Percentiles rank a stretch among this genome's conserved stretches.
phyloP scores from a whole-genome alignment of 352 stramenopile genomes.

The Pythium sp. region DNA sequence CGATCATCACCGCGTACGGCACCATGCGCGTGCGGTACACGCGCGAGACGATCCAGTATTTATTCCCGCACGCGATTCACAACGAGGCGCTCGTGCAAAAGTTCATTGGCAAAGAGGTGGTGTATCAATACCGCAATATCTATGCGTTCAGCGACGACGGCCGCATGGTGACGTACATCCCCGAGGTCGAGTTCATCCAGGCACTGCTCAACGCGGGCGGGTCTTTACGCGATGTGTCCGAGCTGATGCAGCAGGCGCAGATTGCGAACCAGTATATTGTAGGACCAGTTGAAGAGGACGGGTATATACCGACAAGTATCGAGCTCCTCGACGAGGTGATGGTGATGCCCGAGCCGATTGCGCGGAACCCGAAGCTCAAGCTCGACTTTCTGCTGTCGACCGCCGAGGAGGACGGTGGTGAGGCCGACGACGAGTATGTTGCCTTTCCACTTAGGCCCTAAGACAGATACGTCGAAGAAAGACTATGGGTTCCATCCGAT shows the following conservation, averaged over 20 bases:
- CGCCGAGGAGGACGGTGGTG: neutral
- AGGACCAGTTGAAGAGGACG: neutral
- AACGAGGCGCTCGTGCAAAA: constrained; percentile 29
- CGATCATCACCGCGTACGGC: neutral
- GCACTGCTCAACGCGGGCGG: constrained; percentile 14
- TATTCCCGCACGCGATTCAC: constrained; percentile 32
- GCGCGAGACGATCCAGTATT: constrained; percentile 20
- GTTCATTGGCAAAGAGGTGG: constrained; percentile 28
- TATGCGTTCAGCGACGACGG: constrained; percentile 29
- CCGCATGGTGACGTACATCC: constrained; percentile 23
- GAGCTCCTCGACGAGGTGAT: neutral
- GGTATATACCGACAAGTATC: neutral
- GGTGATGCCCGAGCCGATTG: neutral
- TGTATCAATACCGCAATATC: constrained; percentile 21
- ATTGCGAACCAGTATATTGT: neutral
- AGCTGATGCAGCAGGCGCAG: constrained; percentile 7
- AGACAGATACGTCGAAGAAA: too few relatives aligned
- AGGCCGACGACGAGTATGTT: neutral
- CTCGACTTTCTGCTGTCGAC: neutral
- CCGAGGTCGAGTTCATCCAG: constrained; percentile 24
- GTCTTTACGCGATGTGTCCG: neutral
- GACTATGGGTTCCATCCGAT: too few relatives aligned
- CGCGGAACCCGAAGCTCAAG: neutral
- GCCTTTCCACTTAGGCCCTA: neutral
- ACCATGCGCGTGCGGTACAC: constrained; percentile 1